Base-by-base conservation (phyloP, 139 green algal genomes). In the Haematococcus lacustris region DNA sequence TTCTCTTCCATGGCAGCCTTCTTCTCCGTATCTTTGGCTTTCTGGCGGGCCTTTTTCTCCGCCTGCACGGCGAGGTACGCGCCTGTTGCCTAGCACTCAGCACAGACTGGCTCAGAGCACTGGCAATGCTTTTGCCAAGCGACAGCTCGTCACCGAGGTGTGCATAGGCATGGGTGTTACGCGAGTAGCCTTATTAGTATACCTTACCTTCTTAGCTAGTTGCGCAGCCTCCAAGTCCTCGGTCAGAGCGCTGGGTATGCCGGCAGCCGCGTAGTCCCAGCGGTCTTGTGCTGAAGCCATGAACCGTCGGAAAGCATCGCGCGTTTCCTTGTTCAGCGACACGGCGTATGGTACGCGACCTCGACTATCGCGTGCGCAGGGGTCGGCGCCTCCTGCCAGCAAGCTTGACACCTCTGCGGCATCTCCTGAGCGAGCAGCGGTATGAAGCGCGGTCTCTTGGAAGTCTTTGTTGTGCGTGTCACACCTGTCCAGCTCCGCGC, bases 241-340 rank as follows among this genome's bases (percentile, higher is more conserved):
- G 9, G 88, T 93, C 43, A 95, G 82, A 0, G 87, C 68, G 50
- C 81, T 89, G 13, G 90, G 90, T 5, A 95, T 69, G 5, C 61
- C 85, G 2, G 82, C 76, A 3, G 73, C 65, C 5, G 21, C 34
- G 35, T 76, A 93, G 78, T 95, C 87, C 87, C 88, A 95, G 17
- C 32, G 60, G 47, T 70, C 75, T 17, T 59, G 70, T 32, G 80
- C 76, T 23, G 51, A 40, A 2, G 82, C 87, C 85, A 92, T 91
- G 71, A 66, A 86, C 37, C 88, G 80, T 6, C 90, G 74, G 74
- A 94, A 92, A 1, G 79, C 85, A 71, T 95, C 87, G 3, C 90
- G 82, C 23, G 84, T 82, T 5, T 77, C 71, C 78, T 90, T 92
- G 70, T 87, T 72, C 4, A 66, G 69, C 5, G 89, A 88, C 38